Conservation (phyloP, 73 alveolate genomes). For the Paramecium sonneborni region DNA sequence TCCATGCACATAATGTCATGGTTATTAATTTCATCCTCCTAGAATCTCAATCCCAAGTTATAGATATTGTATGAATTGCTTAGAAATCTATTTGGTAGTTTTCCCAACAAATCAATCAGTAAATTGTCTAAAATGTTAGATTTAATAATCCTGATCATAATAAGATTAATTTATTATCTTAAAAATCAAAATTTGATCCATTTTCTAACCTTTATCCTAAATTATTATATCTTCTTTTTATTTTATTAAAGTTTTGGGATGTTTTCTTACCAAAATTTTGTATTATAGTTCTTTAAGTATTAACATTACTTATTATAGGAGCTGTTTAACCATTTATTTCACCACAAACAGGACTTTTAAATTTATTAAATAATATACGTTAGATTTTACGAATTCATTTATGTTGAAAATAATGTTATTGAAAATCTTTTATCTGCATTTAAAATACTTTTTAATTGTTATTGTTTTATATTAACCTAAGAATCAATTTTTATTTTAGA, state of each 20-base stretch:
- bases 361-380: not conserved
- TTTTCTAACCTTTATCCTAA: not conserved
- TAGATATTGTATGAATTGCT: constrained; percentile 66
- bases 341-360: not conserved
- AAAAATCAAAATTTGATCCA: not conserved
- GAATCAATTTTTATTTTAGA: not conserved
- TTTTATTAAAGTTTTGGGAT: not conserved
- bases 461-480: not conserved
- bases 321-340: not conserved
- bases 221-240: not conserved
- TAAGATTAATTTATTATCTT: constrained; percentile 1
- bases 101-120: constrained; percentile 59
- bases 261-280: not conserved
- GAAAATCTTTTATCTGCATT: not conserved
- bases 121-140: constrained; percentile 48
- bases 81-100: constrained; percentile 48
- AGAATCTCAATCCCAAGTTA: constrained; percentile 59
- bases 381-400: not conserved
- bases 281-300: not conserved
- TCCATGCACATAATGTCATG: constrained; percentile 66
- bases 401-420: not conserved
- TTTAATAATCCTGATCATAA: not conserved
- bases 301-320: not conserved
- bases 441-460: not conserved
- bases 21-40: constrained; percentile 35